These are phyloP conservation scores for Carex kokanica DNA, from an alignment of 176 grass and related monocot species.

Conservation along the genomic window DNA sequence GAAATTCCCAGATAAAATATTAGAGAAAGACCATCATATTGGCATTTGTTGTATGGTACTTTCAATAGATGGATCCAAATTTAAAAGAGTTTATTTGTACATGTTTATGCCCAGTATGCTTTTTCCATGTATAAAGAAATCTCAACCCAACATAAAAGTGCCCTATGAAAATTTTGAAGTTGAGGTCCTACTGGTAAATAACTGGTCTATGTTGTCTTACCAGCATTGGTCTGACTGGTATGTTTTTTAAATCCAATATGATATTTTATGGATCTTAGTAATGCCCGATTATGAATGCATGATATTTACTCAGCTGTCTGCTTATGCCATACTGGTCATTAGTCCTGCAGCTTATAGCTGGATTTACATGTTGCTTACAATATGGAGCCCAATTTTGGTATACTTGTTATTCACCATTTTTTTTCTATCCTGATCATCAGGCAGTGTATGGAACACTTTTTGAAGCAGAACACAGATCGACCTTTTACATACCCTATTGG, in stretches of 20 bases:
- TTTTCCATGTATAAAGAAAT: not conserved
- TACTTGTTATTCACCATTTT: slow-evolving; percentile 10
- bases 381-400: not conserved
- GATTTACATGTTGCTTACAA: not conserved
- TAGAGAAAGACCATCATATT: not conserved
- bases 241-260: not conserved
- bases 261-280: not conserved
- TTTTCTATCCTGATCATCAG: slow-evolving; percentile 33
- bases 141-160: not conserved
- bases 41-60: not conserved
- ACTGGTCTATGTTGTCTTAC: not conserved
- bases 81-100: not conserved
- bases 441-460: slow-evolving; percentile 98
- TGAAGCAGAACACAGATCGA: slow-evolving; percentile 93
- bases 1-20: not conserved
- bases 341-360: not conserved
- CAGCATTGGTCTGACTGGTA: not conserved
- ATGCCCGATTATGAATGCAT: not conserved
- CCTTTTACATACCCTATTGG: slow-evolving; percentile 98
- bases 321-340: not conserved
- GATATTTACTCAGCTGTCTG: not conserved
- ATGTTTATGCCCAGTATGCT: not conserved
- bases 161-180: not conserved
- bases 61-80: not conserved
- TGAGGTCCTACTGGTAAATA: not conserved